Evolutionary conservation across 2,329 filamentous ascomycete species (phyloP), one percentile per base, ranked within the genome.

Genomic region (Calonectria henricotiae): DNA sequence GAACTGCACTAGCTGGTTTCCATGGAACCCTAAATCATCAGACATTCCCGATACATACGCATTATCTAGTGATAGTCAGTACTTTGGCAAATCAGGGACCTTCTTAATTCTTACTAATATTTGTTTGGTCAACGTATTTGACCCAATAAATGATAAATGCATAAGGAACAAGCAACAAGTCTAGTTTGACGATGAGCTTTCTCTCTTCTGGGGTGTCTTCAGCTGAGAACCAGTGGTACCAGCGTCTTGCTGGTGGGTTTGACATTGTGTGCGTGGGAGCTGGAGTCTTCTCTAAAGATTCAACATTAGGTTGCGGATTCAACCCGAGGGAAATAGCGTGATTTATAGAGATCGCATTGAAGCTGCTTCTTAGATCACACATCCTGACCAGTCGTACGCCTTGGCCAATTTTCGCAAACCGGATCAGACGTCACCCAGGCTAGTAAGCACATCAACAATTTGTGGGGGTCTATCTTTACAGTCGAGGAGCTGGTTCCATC

Each of bases 121-220:
- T 74, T 11, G 66, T 74, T n/a, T 73, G 72, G 37, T 74, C 72
- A 17, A 74, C 68, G 62, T 74, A 74, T 37, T 74, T 74, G 13
- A 74, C 72, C 72, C 72, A 74, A 41, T 74, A 74, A 1, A 73
- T 47, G 25, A 65, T 64, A 35, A 74, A 74, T 0, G 72, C 72
- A 30, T 89, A 90, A 0, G 88, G 87, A 0, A 90, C 85, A 39
- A 90, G 86, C 1, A 90, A 77, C 0, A 87, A 75, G 69, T 90
- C 88, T 11, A 90, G 83, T 74, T 90, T 90, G n/a, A 85, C 63
- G 41, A 90, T 86, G 3, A 90, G 80, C 69, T 82, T 76, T 35
- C 54, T 69, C 13, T 76, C 75, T 12, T 72, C 69, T 1, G 72
- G 66, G 0, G 83, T 86, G 70, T 90, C 88, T 7, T 85, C 79